Conservation (phyloP, 805 yeast species). For the Priceomyces carsonii region DNA sequence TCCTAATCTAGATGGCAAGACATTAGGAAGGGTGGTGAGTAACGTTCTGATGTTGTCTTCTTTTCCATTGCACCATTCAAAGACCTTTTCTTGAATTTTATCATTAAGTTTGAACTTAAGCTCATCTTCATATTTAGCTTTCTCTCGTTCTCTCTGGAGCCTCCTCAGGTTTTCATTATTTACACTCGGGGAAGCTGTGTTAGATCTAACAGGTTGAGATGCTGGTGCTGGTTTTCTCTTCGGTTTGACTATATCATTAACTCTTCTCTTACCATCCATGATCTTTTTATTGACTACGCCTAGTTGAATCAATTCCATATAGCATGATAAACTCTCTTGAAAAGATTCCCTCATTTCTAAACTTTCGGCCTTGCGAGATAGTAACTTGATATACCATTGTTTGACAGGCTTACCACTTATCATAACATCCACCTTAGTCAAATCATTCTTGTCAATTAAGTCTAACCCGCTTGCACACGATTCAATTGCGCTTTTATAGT, state of each 20-base stretch:
- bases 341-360: constrained; percentile 77
- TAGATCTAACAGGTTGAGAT: constrained; percentile 1
- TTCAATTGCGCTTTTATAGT: constrained; percentile 52
- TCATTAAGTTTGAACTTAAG: constrained; percentile 61
- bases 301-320: constrained; percentile 57
- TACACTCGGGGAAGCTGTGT: constrained; percentile 4
- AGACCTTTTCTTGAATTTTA: constrained; percentile 52
- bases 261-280: constrained; percentile 82
- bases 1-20: constrained; percentile 49
- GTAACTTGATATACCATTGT: constrained; percentile 73
- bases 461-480: constrained; percentile 50
- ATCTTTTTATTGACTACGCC: constrained; percentile 65
- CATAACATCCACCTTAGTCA: constrained; percentile 26
- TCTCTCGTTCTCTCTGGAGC: constrained; percentile 47
- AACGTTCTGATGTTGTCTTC: constrained; percentile 80
- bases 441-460: constrained; percentile 28
- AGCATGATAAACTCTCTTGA: constrained; percentile 59
- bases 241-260: constrained; percentile 66
- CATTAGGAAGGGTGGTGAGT: constrained; percentile 63
- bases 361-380: constrained; percentile 76
- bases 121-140: constrained; percentile 49
- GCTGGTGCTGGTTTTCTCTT: constrained; percentile 14
- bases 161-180: constrained; percentile 22
- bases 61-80: constrained; percentile 70
- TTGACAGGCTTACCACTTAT: constrained; percentile 54